Conservation (phyloP, 106 monocot species). For the Dactylorhiza incarnata region DNA sequence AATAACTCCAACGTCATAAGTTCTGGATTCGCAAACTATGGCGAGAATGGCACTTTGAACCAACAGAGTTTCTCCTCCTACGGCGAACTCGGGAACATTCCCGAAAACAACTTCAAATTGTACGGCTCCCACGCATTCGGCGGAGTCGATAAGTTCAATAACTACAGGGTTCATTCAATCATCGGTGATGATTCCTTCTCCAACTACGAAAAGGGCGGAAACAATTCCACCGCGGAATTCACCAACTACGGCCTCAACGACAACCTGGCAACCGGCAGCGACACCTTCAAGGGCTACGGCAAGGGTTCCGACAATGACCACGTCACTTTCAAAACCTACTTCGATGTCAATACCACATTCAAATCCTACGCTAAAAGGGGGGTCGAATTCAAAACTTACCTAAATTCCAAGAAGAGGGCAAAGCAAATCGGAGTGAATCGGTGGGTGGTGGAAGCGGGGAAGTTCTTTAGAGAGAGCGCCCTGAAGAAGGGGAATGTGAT, state of each 20-base stretch:
- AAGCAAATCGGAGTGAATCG: neutral
- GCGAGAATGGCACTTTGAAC: slow-evolving; percentile 36
- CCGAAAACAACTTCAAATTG: slow-evolving; percentile 54
- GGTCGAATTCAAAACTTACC: slow-evolving; percentile 36
- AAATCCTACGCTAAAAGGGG: slow-evolving; percentile 46
- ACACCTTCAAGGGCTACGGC: slow-evolving; percentile 46
- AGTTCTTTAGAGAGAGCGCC: slow-evolving; percentile 18
- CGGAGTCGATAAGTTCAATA: slow-evolving; percentile 31
- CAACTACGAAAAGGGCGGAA: slow-evolving; percentile 56
- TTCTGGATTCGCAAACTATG: slow-evolving; percentile 52
- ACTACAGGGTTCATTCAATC: slow-evolving; percentile 63
- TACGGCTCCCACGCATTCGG: slow-evolving; percentile 56
- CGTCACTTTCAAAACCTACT: neutral
- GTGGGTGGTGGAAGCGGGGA: slow-evolving; percentile 7
- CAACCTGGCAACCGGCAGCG: slow-evolving; percentile 36
- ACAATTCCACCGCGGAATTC: slow-evolving; percentile 30
- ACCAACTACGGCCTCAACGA: slow-evolving; percentile 46
- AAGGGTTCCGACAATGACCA: slow-evolving; percentile 10
- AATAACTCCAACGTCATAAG: slow-evolving; percentile 53
- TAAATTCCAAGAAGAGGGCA: neutral
- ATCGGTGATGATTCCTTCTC: slow-evolving; percentile 75
- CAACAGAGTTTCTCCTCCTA: slow-evolving; percentile 43
- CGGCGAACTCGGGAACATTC: slow-evolving; percentile 59
- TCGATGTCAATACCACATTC: slow-evolving; percentile 48
- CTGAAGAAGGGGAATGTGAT: neutral